phyloP scores from a whole-genome alignment of 805 yeast species.

The Saccharomycopsis javanensis region DNA sequence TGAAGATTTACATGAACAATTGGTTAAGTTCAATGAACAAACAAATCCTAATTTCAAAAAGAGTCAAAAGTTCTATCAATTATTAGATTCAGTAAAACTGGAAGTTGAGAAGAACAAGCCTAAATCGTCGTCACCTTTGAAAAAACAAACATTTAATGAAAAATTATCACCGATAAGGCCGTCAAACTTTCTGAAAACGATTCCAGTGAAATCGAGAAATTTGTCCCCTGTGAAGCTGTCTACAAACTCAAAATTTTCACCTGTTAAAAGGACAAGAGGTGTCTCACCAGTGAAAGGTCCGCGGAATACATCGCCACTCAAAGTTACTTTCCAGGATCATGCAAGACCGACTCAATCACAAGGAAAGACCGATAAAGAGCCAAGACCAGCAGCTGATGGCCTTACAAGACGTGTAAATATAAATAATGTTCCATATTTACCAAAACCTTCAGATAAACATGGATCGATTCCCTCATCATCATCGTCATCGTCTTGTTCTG shows the following conservation, averaged over 20 bases:
- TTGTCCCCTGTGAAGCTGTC: not conserved
- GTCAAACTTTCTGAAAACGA: not conserved
- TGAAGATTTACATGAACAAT: constrained; percentile 36
- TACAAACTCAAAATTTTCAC: not conserved
- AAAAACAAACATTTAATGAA: not conserved
- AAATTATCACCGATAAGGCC: not conserved
- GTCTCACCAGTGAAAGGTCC: not conserved
- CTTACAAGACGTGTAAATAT: not conserved
- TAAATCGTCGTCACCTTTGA: not conserved
- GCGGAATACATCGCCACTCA: not conserved
- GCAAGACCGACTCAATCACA: not conserved
- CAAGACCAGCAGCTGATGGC: not conserved
- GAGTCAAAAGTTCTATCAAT: constrained; percentile 3
- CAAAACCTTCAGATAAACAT: not conserved
- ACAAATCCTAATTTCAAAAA: not conserved
- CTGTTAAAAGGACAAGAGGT: not conserved
- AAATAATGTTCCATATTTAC: not conserved
- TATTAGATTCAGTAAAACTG: constrained; percentile 7
- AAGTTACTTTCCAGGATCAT: not conserved
- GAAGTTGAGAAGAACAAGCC: constrained; percentile 1
- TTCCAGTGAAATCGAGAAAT: not conserved
- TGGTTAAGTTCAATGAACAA: constrained; percentile 39
- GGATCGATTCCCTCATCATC: not conserved
- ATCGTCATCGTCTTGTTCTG: not conserved
- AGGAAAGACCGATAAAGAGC: not conserved